phyloP scores from a whole-genome alignment of 2,329 filamentous ascomycete genomes.

The Didymella arachidicola region DNA sequence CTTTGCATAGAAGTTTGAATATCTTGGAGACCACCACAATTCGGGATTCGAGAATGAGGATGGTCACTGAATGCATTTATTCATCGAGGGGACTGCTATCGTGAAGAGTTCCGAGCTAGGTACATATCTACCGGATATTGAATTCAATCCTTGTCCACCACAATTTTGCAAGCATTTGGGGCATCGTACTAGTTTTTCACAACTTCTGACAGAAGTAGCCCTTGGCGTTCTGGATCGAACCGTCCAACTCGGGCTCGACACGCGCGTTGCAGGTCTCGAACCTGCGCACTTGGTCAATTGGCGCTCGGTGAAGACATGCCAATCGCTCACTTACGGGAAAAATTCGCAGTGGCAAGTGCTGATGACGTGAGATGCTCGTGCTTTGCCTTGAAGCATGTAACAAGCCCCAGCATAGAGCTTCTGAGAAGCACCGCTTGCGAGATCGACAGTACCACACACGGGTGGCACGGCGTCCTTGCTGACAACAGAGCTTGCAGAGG shows the following conservation, averaged over 20 bases:
- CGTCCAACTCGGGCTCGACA: neutral
- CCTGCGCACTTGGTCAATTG: neutral
- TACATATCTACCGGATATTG: neutral
- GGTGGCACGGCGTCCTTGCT: neutral
- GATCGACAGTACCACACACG: neutral
- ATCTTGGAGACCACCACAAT: neutral
- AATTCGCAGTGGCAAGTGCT: neutral
- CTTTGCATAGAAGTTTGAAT: neutral
- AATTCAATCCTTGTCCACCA: neutral
- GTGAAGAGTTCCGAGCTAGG: neutral
- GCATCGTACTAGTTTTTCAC: too few species aligned
- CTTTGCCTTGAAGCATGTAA: neutral
- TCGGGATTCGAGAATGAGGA: neutral
- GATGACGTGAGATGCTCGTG: neutral
- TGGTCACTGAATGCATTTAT: neutral
- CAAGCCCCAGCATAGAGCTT: neutral
- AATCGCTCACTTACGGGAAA: neutral
- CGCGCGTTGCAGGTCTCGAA: slow-evolving; percentile 1
- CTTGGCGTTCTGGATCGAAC: neutral
- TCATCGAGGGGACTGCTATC: neutral
- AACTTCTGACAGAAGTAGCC: neutral
- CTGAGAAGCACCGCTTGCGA: neutral
- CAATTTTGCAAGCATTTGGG: neutral
- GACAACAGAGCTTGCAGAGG: neutral
- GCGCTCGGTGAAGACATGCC: too few species aligned